Base-by-base conservation (phyloP, 768 basidiomycete genomes). In the Naganishia friedmannii region DNA sequence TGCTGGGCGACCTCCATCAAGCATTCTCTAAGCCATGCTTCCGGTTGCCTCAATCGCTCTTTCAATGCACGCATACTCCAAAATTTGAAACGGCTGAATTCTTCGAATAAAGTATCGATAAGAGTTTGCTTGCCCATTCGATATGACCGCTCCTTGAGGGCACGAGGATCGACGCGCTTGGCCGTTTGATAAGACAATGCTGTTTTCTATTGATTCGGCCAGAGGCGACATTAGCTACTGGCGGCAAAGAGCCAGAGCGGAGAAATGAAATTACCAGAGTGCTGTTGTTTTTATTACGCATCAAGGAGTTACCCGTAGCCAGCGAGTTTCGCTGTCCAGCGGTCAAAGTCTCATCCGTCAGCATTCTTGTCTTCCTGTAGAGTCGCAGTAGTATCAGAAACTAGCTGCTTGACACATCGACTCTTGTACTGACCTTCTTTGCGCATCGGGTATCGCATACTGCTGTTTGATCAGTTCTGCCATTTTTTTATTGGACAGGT, bases 1-100 rank as follows among this genome's bases (percentile, higher is more conserved):
- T 58, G 68, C 46, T 37, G 56, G 2, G 68, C 68, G 15, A 69
- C 48, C 21, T 57, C 68, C 23, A 32, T 17, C 21, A 69, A 28
- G 29, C 58, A 58, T 32, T 69, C 45, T n/a, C 54, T 46, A 23
- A 69, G 28, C 68, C 68, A 69, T 1, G 56, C 45, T 8, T 46
- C 45, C 29, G 68, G 68, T 46, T 69, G 68, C 28, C 31, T 28
- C 46, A 69, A 63, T 26, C 68, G 42, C 1, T 58, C 57, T 48
- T 53, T 45, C 48, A 69, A 51, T 0, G 68, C 58, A 15, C 48
- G 19, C 68, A 69, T 51, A 48, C 58, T 69, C 68, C 68, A 69
- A 51, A 58, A 69, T 32, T 69, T 69, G 68, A 60, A 69, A 21
- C 68, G 68, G 23, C 42, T 63, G 34, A 69, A 69, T 48, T 69